Conservation (phyloP, 2,329 filamentous ascomycete species). For the Pseudopyricularia javanii region DNA sequence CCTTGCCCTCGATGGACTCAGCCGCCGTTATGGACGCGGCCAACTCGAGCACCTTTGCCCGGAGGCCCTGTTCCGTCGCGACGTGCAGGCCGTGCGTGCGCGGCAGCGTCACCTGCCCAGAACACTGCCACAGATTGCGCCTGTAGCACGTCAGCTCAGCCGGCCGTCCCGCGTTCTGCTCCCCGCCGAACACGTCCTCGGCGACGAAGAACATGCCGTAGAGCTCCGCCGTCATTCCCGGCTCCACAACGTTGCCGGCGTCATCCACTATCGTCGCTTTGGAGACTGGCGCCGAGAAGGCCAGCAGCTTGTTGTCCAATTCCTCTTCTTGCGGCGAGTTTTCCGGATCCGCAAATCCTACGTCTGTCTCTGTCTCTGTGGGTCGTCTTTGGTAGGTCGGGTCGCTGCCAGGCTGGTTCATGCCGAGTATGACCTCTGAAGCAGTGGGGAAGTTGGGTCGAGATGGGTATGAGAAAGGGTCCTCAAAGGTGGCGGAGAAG, state of each 20-base stretch:
- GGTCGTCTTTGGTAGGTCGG: conserved; percentile 42
- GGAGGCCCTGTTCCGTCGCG: conserved; percentile 61
- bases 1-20: conserved; percentile 85
- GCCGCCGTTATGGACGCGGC: conserved; percentile 74
- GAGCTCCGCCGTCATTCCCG: conserved; percentile 60
- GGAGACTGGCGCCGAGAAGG: conserved; percentile 54
- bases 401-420: conserved; percentile 11
- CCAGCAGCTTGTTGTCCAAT: conserved; percentile 59
- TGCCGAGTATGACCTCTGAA: conserved; percentile 9
- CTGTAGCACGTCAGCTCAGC: conserved; percentile 90
- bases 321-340: conserved; percentile 35
- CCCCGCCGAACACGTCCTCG: conserved; percentile 62
- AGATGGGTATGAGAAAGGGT: conserved; percentile 48
- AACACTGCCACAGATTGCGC: conserved; percentile 89
- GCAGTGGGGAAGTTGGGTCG: conserved; percentile 30
- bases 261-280: conserved; percentile 55
- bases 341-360: conserved; percentile 49
- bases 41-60: conserved; percentile 64
- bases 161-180: conserved; percentile 39
- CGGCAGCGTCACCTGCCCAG: conserved; percentile 74
- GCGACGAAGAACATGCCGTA: conserved; percentile 86
- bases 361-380: conserved; percentile 50
- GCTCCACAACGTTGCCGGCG: conserved; percentile 47
- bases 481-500: conserved; percentile 51
- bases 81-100: conserved; percentile 52